These are phyloP conservation scores for Debaryomyces fabryi DNA, from an alignment of 1,139 yeast genomes.

Conservation along the genomic window DNA sequence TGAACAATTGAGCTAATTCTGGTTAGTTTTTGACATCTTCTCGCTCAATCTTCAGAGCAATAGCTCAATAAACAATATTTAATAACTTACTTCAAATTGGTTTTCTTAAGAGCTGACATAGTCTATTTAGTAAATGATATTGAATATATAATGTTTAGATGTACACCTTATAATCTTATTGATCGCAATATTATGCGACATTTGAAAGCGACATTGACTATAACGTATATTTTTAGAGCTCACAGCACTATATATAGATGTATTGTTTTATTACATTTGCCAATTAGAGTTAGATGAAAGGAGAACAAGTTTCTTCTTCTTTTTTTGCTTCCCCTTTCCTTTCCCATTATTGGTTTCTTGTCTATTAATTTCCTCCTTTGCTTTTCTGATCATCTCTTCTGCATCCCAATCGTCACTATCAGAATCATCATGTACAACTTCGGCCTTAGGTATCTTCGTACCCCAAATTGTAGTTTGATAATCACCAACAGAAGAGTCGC, in stretches of 20 bases:
- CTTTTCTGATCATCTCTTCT: constrained; percentile 52
- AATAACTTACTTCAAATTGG: constrained; percentile 32
- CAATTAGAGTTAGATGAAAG: constrained; percentile 21
- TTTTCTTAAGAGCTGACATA: constrained; percentile 30
- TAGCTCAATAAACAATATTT: background rate
- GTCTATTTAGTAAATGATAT: background rate
- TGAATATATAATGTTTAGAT: background rate
- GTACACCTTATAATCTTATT: background rate
- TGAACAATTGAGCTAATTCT: constrained; percentile 44
- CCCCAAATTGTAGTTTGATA: constrained; percentile 62
- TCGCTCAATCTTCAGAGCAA: background rate
- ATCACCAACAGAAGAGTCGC: constrained; percentile 13
- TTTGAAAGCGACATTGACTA: background rate
- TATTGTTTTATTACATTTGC: constrained; percentile 1
- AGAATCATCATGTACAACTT: constrained; percentile 26
- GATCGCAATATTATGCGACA: background rate
- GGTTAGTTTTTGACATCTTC: constrained; percentile 4
- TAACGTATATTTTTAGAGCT: background rate
- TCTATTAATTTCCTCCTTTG: constrained; percentile 48
- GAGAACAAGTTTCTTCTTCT: constrained; percentile 39
- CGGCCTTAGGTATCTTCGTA: constrained; percentile 51
- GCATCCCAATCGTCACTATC: constrained; percentile 48
- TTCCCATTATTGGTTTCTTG: constrained; percentile 27
- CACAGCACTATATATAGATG: background rate
- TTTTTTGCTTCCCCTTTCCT: constrained; percentile 36